Evolutionary conservation across 202 grass and related monocot genomes (phyloP).

Genomic region (Bolboschoenoplectus hybrid): DNA sequence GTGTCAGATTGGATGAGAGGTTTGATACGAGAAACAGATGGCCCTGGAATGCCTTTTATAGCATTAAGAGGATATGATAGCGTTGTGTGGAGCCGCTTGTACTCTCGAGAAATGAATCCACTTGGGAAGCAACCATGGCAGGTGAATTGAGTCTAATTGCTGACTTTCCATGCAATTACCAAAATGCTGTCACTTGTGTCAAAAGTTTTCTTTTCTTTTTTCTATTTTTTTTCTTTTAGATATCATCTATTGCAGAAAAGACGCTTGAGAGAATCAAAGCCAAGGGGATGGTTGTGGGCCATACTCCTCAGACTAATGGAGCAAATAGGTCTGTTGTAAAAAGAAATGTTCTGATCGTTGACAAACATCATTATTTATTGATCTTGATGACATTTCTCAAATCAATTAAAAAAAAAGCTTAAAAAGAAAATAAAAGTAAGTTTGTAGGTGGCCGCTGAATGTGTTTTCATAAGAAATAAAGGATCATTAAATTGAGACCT

Average conservation of each 20-base stretch:
- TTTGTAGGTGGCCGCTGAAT: background rate
- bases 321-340: constrained; percentile 65
- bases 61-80: constrained; percentile 90
- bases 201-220: constrained; percentile 34
- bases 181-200: constrained; percentile 22
- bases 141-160: constrained; percentile 43
- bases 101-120: constrained; percentile 65
- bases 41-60: constrained; percentile 66
- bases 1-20: constrained; percentile 80
- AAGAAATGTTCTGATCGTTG: background rate
- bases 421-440: background rate
- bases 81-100: constrained; percentile 82
- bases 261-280: constrained; percentile 71
- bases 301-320: constrained; percentile 82
- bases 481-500: background rate
- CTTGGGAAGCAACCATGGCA: constrained; percentile 45
- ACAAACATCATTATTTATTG: background rate
- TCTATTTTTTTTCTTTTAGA: constrained; percentile 48
- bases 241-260: constrained; percentile 76
- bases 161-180: constrained; percentile 22
- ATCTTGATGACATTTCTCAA: constrained; percentile 3
- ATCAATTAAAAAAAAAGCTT: constrained; percentile 13
- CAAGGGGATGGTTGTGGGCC: constrained; percentile 93
- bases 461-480: background rate
- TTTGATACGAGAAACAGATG: constrained; percentile 47